Percentiles rank a stretch among this genome's conserved stretches.
phyloP scores from a whole-genome alignment of 2,329 filamentous ascomycete species.

The Fusarium armeniacum region DNA sequence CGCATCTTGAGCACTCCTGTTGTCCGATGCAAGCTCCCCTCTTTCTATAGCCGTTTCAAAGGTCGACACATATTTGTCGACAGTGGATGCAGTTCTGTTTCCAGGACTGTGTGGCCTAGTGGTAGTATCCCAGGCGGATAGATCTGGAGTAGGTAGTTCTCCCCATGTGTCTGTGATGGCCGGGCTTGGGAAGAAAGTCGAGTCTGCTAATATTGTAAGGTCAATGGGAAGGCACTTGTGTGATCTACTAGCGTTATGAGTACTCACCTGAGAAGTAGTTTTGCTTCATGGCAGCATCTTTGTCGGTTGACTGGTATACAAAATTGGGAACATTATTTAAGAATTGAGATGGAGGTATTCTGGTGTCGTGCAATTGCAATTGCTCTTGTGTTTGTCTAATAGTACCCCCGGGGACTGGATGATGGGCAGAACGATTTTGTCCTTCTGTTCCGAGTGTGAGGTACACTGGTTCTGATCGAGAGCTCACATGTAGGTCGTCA shows the following conservation, averaged over 20 bases:
- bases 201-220: neutral
- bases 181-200: slow-evolving; percentile 13
- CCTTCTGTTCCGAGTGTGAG: slow-evolving; percentile 1
- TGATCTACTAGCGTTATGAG: neutral
- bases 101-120: slow-evolving; percentile 4
- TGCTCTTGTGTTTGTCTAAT: slow-evolving; percentile 9
- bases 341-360: neutral
- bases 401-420: neutral
- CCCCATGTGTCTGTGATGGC: slow-evolving; percentile 12
- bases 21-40: neutral
- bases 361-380: slow-evolving; percentile 2
- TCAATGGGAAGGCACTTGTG: neutral
- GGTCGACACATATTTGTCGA: neutral
- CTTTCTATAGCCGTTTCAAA: neutral
- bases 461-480: slow-evolving; percentile 3
- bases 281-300: slow-evolving; percentile 4
- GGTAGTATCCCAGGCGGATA: slow-evolving; percentile 8
- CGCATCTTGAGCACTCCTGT: slow-evolving; percentile 1
- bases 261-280: slow-evolving; percentile 8
- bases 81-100: neutral
- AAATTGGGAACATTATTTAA: neutral
- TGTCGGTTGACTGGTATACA: slow-evolving; percentile 4
- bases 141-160: slow-evolving; percentile 5
- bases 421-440: slow-evolving; percentile 2
- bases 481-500: neutral